These are phyloP conservation scores for Babesia divergens DNA, from an alignment of 169 alveolate species.

Conservation along the genomic window DNA sequence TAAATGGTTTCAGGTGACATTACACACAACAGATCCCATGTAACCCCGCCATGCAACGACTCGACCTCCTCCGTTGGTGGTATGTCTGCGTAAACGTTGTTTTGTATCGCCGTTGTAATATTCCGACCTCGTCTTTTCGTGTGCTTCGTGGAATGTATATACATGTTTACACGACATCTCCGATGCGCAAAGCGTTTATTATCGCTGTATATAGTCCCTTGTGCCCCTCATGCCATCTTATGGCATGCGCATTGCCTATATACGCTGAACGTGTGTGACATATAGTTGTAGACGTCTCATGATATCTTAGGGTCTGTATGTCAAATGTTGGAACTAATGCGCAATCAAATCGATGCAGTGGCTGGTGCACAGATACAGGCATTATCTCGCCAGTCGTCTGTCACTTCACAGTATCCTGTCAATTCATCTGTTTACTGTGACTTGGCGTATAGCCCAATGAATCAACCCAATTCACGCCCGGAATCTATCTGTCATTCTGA, in stretches of 20 bases:
- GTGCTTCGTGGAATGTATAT: no score
- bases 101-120: no score
- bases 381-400: slow-evolving; percentile 5
- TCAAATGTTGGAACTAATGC: slow-evolving; percentile 16
- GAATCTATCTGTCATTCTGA: background rate
- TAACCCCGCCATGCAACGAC: background rate
- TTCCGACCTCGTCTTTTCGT: no score
- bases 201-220: no score
- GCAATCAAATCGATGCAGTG: slow-evolving; percentile 15
- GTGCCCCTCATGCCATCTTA: no score
- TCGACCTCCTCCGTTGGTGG: slow-evolving; percentile 5
- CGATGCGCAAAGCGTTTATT: no score
- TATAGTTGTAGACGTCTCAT: no score
- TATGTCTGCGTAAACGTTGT: no score
- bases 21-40: background rate
- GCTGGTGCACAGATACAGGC: slow-evolving; percentile 20
- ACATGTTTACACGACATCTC: no score
- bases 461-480: background rate
- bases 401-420: background rate
- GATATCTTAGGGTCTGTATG: background rate
- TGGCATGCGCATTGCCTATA: no score
- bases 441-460: background rate
- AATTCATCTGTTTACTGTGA: background rate
- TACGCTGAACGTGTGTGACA: no score
- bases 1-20: background rate